Conservation (phyloP, 140 eudicot species). For the Erigeron philadelphicus region DNA sequence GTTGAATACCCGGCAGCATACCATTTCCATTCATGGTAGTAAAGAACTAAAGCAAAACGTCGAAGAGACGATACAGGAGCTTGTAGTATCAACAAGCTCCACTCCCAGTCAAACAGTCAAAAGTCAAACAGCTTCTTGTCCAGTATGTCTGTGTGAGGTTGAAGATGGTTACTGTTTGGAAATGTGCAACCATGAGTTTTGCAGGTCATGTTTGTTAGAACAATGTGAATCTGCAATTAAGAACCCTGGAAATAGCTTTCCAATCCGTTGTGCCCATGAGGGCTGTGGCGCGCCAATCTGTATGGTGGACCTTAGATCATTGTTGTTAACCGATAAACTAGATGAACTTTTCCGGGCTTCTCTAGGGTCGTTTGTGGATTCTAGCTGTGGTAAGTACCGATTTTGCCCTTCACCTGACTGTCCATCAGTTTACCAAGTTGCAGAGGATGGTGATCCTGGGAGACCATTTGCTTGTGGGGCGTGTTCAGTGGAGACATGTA, state of each 20-base stretch:
- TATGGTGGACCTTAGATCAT: constrained; percentile 46
- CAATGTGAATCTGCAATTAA: constrained; percentile 84
- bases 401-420: constrained; percentile 98
- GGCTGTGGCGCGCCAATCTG: constrained; percentile 53
- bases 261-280: constrained; percentile 51
- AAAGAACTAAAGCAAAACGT: constrained; percentile 63
- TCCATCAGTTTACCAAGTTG: constrained; percentile 62
- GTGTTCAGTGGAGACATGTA: constrained; percentile 79
- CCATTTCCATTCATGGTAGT: constrained; percentile 53
- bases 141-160: constrained; percentile 82
- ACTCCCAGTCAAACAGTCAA: constrained; percentile 17
- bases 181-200: constrained; percentile 61
- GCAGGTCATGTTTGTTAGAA: constrained; percentile 62
- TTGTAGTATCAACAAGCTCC: constrained; percentile 36
- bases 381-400: constrained; percentile 53
- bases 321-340: constrained; percentile 51
- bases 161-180: constrained; percentile 70
- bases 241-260: constrained; percentile 54
- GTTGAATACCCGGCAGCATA: constrained; percentile 61
- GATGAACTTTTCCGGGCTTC: constrained; percentile 92
- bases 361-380: constrained; percentile 61
- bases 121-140: constrained; percentile 38
- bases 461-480: constrained; percentile 67
- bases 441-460: constrained; percentile 24
- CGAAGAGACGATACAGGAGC: constrained; percentile 49